phyloP scores from a whole-genome alignment of 768 basidiomycete species.

The Calocybe indica region DNA sequence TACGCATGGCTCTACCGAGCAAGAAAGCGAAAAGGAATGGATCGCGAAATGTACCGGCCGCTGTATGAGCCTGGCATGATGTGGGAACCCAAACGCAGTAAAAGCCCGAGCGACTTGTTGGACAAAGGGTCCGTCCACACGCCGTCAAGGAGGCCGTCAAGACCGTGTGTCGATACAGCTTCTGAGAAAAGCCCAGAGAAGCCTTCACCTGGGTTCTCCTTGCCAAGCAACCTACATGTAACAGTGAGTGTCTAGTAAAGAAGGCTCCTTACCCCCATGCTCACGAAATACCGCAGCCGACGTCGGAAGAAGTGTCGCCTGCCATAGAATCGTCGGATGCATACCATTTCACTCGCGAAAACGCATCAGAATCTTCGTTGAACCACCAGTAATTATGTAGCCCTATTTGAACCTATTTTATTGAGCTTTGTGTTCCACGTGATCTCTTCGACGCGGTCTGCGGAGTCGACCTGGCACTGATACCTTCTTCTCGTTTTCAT shows the following conservation, averaged over 20 bases:
- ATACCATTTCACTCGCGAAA: too few species aligned
- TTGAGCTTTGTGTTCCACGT: neutral
- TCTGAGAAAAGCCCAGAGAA: too few species aligned
- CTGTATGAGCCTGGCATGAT: neutral
- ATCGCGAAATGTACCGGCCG: conserved; percentile 1
- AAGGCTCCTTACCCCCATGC: neutral
- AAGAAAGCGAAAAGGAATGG: neutral
- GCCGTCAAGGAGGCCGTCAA: too few species aligned
- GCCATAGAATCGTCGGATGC: conserved; percentile 14
- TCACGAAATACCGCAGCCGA: neutral
- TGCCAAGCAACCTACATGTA: conserved; percentile 11
- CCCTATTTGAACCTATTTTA: neutral
- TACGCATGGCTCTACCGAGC: conserved; percentile 4
- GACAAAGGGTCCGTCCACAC: too few species aligned
- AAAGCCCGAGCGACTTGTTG: too few species aligned
- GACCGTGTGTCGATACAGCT: too few species aligned
- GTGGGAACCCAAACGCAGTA: too few species aligned
- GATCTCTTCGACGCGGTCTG: neutral
- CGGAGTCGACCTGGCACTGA: neutral
- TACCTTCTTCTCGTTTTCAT: neutral
- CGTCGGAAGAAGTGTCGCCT: conserved; percentile 7
- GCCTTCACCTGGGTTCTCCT: neutral
- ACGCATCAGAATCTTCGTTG: neutral
- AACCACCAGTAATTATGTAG: neutral
- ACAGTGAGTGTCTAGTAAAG: conserved; percentile 3